Evolutionary conservation across 345 rosid genomes (phyloP).

Genomic region (Litchi chinensis): DNA sequence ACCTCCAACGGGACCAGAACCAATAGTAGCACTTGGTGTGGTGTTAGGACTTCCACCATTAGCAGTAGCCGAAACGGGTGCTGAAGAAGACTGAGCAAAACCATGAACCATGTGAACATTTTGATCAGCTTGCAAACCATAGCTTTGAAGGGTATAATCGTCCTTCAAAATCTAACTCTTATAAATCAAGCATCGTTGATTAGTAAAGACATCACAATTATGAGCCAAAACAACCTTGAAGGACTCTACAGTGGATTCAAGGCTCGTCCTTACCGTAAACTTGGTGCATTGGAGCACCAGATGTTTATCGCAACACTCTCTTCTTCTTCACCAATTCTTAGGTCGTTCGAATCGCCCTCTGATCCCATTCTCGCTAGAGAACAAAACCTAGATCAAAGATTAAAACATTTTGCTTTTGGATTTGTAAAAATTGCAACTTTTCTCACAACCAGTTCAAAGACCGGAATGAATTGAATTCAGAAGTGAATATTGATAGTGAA

Average conservation of each 20-base stretch:
- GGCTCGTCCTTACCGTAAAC: constrained; percentile 50
- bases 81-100: constrained; percentile 54
- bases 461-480: no score
- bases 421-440: no score
- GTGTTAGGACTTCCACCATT: constrained; percentile 44
- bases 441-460: no score
- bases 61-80: constrained; percentile 50
- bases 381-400: no score
- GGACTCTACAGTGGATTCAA: constrained; percentile 56
- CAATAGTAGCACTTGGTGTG: constrained; percentile 52
- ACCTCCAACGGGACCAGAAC: constrained; percentile 58
- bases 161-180: constrained; percentile 87
- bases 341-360: no score
- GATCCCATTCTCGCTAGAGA: no score
- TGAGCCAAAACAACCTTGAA: constrained; percentile 64
- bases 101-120: constrained; percentile 92
- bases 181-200: constrained; percentile 81
- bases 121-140: constrained; percentile 95
- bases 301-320: no score
- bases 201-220: constrained; percentile 68
- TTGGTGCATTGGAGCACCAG: no score
- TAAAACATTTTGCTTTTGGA: no score
- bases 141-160: constrained; percentile 69
- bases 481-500: no score
- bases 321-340: no score